Conservation (phyloP, 192 early-diverging fungal genomes). For the Geranomyces michiganensis region DNA sequence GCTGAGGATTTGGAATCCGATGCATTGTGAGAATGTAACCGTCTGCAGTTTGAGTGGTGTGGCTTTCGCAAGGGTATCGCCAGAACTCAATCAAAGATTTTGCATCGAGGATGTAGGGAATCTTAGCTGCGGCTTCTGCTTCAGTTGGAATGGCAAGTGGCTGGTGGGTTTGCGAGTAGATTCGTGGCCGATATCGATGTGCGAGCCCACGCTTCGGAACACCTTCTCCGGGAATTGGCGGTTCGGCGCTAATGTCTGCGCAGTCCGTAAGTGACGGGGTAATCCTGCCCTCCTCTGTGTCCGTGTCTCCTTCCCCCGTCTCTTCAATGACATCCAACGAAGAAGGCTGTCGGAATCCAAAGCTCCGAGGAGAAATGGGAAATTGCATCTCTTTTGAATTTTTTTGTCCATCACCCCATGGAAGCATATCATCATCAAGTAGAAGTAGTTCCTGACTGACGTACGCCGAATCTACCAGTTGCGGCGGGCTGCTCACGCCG, state of each 20-base stretch:
- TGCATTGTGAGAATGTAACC: constrained; percentile 77
- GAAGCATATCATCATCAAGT: neutral
- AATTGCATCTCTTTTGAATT: neutral
- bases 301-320: neutral
- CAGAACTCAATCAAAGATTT: constrained; percentile 31
- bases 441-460: neutral
- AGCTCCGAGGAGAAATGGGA: neutral
- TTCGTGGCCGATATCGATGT: neutral
- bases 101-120: constrained; percentile 15
- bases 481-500: neutral
- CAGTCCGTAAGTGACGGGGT: neutral
- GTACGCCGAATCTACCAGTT: neutral
- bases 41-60: constrained; percentile 76
- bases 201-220: neutral
- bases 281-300: neutral
- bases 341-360: neutral
- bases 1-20: constrained; percentile 60
- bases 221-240: neutral
- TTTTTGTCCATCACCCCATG: neutral
- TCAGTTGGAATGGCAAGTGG: constrained; percentile 14
- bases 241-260: neutral
- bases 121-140: constrained; percentile 3
- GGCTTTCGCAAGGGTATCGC: constrained; percentile 75
- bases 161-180: neutral
- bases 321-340: neutral